phyloP scores from a whole-genome alignment of 2,329 filamentous ascomycete species.

The Colletotrichum sp. region DNA sequence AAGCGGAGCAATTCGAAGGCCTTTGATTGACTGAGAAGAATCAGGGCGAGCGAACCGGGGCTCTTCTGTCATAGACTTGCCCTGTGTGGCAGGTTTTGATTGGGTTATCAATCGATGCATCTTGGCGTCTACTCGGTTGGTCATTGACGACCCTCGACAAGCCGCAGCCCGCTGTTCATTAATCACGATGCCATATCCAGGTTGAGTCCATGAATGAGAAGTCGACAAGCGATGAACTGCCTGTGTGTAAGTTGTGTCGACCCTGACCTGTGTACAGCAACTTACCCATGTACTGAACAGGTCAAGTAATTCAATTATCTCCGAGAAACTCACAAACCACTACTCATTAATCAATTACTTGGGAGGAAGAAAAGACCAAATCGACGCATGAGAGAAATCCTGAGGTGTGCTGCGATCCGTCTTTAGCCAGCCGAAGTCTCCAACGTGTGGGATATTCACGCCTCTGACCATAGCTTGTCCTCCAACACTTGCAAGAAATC shows the following conservation, averaged over 20 bases:
- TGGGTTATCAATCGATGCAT: not conserved
- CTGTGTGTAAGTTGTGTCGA: not conserved
- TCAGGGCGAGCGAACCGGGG: not conserved
- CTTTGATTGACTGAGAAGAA: not conserved
- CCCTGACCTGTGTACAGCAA: too few relatives aligned
- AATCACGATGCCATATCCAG: not conserved
- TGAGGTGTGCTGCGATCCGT: too few relatives aligned
- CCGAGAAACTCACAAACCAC: too few relatives aligned
- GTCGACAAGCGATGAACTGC: not conserved
- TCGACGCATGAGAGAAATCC: too few relatives aligned
- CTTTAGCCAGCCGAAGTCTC: too few relatives aligned
- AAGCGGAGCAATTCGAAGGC: accelerated
- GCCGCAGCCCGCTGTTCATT: accelerated
- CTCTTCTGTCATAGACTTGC: not conserved
- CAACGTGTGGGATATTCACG: too few relatives aligned
- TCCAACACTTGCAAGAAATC: too few relatives aligned
- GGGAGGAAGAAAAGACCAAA: too few relatives aligned
- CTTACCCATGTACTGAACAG: too few relatives aligned
- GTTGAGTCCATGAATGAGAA: not conserved
- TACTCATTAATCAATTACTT: too few relatives aligned
- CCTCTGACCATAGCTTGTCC: too few relatives aligned
- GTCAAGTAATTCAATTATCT: too few relatives aligned
- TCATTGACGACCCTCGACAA: not conserved
- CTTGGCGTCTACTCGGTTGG: not conserved
- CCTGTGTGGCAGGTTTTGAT: accelerated